Base-by-base conservation (phyloP, 2,329 filamentous ascomycete species). In the Trichophyton rubrum region DNA sequence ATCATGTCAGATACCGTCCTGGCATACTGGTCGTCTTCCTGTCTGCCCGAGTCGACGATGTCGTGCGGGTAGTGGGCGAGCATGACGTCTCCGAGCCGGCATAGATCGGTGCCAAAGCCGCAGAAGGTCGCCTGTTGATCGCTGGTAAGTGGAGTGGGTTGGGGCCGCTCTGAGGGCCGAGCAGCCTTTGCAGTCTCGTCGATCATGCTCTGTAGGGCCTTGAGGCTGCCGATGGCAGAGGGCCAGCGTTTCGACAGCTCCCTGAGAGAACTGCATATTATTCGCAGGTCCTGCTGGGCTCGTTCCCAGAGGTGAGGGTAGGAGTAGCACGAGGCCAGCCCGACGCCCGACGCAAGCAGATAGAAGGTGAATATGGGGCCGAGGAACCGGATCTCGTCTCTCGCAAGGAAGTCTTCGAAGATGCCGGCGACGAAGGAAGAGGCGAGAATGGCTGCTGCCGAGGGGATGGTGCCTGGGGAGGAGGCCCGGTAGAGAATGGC, bases 301-400 rank as follows among this genome's bases (percentile, higher is more conserved):
- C 64, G 62, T 8, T 62, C 62, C 65, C 67, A 68, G n/a, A 67
- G 55, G 11, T 61, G 51, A 9, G 67, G 64, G 33, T 65, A 62
- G 9, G 69, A 68, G 58, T 71, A 73, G 61, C 70, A 72, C 1
- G 73, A 75, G 0, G 75, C 66, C 45, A 74, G 68, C 0, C 70
- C 69, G 60, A 76, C 71, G 8, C 73, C 72, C 3, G 74, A 70
- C 7, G 72, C 72, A 4, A 77, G 65, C 41, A 73, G 70, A 59
- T 77, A 73, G 63, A 76, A 75, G 2, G 75, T 76, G 64, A 76
- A 77, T 11, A 77, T 73, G 0, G 75, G 73, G 0, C 72, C 74
- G 3, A 77, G 66, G 55, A 71, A 75, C 27, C 71, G 70, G n/a
- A 77, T 69, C 62, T 77, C 73, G 60, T 77, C 74, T 9, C 74